These are phyloP conservation scores for rapeseed (Brassica napus) DNA, from an alignment of 345 rosid genomes.

Conservation along the genomic window Da-Ae NC_063438.1:21475501-21476000, in stretches of 20 bases:
- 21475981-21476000: not conserved
- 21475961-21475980: not conserved
- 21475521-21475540: constrained; percentile 15
- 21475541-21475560: constrained; percentile 5
- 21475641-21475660: not conserved
- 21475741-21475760: constrained; percentile 21
- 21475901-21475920: constrained; percentile 60
- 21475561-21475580: constrained; percentile 36
- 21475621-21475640: constrained; percentile 14
- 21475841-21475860: constrained; percentile 94
- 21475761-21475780: constrained; percentile 27
- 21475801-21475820: constrained; percentile 27
- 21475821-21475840: constrained; percentile 60
- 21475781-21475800: constrained; percentile 32
- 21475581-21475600: constrained; percentile 12
- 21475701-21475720: not conserved
- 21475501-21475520: not conserved
- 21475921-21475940: constrained; percentile 54
- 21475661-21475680: constrained; percentile 1
- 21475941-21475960: constrained; percentile 17
- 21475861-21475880: constrained; percentile 77
- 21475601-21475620: constrained; percentile 13
- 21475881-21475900: constrained; percentile 80
- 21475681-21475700: not conserved
- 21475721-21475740: constrained; percentile 29